Evolutionary conservation across 768 basidiomycete genomes (phyloP).

Genomic region (Macrolepiota albuminosa): DNA sequence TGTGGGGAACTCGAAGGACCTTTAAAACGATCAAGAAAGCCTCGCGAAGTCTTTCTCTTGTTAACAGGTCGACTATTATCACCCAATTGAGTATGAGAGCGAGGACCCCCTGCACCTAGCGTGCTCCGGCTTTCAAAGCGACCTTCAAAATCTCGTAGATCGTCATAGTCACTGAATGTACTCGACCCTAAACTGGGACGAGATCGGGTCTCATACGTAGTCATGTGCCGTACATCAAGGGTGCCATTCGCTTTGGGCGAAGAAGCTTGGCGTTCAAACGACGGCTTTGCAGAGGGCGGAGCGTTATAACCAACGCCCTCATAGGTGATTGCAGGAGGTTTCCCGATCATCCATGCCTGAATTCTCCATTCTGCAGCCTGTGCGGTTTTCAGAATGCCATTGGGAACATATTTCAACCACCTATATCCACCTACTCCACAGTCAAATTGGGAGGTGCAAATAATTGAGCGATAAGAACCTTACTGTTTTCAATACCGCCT

Average conservation of each 20-base stretch:
- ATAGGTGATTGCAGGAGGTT: conserved; percentile 81
- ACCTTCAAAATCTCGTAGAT: conserved; percentile 82
- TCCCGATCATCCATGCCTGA: conserved; percentile 96
- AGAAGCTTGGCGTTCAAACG: conserved; percentile 16
- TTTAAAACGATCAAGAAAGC: conserved; percentile 64
- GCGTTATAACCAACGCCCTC: conserved; percentile 83
- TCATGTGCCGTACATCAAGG: conserved; percentile 27
- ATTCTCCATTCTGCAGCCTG: conserved; percentile 98
- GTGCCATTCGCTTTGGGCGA: conserved; percentile 25
- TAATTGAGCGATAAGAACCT: conserved; percentile 24
- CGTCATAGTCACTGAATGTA: conserved; percentile 83
- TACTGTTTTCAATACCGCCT: conserved; percentile 83
- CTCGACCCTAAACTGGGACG: conserved; percentile 72
- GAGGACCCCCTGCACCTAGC: conserved; percentile 40
- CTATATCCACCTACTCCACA: conserved; percentile 68
- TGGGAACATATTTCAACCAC: conserved; percentile 96
- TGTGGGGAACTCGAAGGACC: conserved; percentile 39
- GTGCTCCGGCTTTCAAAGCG: conserved; percentile 81
- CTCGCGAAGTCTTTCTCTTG: conserved; percentile 59
- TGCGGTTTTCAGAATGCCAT: conserved; percentile 87
- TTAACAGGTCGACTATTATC: conserved; percentile 33
- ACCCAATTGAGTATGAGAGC: conserved; percentile 15
- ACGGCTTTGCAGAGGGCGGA: conserved; percentile 21
- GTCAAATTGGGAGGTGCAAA: conserved; percentile 5
- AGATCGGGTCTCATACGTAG: conserved; percentile 35